Conservation (phyloP, 2,329 filamentous ascomycete species). For the Fusarium nisikadoi region DNA sequence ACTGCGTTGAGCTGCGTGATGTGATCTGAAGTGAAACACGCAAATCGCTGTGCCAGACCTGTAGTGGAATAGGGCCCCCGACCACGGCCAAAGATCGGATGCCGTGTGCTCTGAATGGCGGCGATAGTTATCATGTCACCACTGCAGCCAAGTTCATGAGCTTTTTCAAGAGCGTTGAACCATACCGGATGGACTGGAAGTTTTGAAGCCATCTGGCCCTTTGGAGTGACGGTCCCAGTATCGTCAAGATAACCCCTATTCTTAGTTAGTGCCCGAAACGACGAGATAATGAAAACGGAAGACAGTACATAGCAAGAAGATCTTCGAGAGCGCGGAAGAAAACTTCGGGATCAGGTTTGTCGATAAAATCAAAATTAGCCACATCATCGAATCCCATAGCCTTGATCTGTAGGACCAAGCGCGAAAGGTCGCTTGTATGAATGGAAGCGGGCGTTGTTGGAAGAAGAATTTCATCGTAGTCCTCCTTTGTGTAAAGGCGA, state of each 20-base stretch:
- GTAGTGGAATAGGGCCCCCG: background rate
- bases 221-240: background rate
- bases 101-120: background rate
- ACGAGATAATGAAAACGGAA: background rate
- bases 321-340: constrained; percentile 93
- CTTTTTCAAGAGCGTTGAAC: constrained; percentile 3
- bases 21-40: background rate
- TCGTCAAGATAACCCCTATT: constrained; percentile 1
- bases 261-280: background rate
- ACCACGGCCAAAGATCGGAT: background rate
- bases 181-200: constrained; percentile 3
- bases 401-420: constrained; percentile 96
- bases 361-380: constrained; percentile 97
- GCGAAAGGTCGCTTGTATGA: constrained; percentile 88
- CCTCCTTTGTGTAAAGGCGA: constrained; percentile 87
- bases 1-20: background rate
- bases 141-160: background rate
- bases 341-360: constrained; percentile 92
- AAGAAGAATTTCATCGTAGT: constrained; percentile 94
- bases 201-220: background rate
- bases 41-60: background rate
- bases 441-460: constrained; percentile 96
- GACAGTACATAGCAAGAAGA: constrained; percentile 8
- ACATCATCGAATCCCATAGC: constrained; percentile 99
- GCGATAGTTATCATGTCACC: background rate